A percentile compares a stretch with the other conserved stretches of the same genome.
Evolutionary conservation across 805 yeast species (phyloP).

Genomic region (Aciculoconidium aculeatum): DNA sequence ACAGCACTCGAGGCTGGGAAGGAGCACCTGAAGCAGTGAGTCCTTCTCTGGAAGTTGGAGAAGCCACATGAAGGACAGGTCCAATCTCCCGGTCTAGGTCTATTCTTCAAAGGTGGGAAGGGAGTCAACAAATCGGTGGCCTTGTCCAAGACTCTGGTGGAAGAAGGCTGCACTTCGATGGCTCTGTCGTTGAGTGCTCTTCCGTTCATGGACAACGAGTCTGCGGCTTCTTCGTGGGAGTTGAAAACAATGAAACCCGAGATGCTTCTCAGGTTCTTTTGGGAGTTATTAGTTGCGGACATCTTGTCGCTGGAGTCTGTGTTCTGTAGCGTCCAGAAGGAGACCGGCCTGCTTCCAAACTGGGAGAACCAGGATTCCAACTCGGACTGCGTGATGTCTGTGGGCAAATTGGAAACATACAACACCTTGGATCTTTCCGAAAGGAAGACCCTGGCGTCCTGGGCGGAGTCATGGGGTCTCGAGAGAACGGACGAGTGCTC

Average conservation of each 20-base stretch:
- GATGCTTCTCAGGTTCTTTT: constrained; percentile 36
- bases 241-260: constrained; percentile 84
- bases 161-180: constrained; percentile 84
- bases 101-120: constrained; percentile 77
- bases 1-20: constrained; percentile 77
- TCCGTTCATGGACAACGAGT: constrained; percentile 75
- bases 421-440: constrained; percentile 73
- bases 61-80: constrained; percentile 96
- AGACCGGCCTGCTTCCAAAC: constrained; percentile 78
- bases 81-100: constrained; percentile 98
- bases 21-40: constrained; percentile 89
- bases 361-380: constrained; percentile 88
- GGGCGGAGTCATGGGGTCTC: constrained; percentile 70
- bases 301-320: constrained; percentile 25
- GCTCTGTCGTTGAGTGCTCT: constrained; percentile 65
- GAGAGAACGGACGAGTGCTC: constrained; percentile 54
- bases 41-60: constrained; percentile 88
- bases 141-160: constrained; percentile 67
- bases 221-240: constrained; percentile 81
- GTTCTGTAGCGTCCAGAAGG: constrained; percentile 82
- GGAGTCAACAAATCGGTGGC: constrained; percentile 80
- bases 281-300: neutral
- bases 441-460: constrained; percentile 63
- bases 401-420: constrained; percentile 73
- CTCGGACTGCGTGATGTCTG: constrained; percentile 85